phyloP scores from a whole-genome alignment of 2,329 filamentous ascomycete genomes.

The Eurotiales sp. region DNA sequence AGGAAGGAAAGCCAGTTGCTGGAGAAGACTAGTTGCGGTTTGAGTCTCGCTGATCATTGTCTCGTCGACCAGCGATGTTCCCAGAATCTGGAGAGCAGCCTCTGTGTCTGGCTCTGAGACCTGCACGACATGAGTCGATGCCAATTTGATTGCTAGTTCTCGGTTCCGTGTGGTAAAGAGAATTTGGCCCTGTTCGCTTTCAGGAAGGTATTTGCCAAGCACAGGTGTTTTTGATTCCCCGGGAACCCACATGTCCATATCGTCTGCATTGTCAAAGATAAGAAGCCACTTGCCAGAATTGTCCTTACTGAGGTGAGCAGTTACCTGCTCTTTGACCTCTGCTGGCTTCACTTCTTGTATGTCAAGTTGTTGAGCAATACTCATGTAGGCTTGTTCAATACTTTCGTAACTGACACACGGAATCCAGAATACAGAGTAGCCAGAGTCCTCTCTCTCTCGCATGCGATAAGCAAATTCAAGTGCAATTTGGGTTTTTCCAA shows the following conservation, averaged over 20 bases:
- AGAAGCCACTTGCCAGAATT: constrained; percentile 20
- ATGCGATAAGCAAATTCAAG: constrained; percentile 15
- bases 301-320: constrained; percentile 15
- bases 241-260: constrained; percentile 18
- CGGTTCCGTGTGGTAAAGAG: constrained; percentile 26
- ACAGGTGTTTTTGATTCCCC: background rate
- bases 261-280: constrained; percentile 24
- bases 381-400: constrained; percentile 2
- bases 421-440: constrained; percentile 8
- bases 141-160: constrained; percentile 18
- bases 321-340: constrained; percentile 12
- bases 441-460: background rate
- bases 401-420: background rate
- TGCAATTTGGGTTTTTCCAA: constrained; percentile 15
- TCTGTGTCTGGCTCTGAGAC: constrained; percentile 17
- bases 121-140: constrained; percentile 16
- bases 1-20: constrained; percentile 21
- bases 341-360: constrained; percentile 18
- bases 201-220: constrained; percentile 17
- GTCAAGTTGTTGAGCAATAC: constrained; percentile 1
- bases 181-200: constrained; percentile 21
- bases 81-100: constrained; percentile 10
- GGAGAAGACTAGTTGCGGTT: constrained; percentile 13
- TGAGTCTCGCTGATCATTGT: constrained; percentile 8
- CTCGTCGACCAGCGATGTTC: background rate